Evolutionary conservation across 129 eudicot genomes (phyloP), one percentile per base, ranked within the genome.

Genomic region (Heracleum sosnowskyi): DNA sequence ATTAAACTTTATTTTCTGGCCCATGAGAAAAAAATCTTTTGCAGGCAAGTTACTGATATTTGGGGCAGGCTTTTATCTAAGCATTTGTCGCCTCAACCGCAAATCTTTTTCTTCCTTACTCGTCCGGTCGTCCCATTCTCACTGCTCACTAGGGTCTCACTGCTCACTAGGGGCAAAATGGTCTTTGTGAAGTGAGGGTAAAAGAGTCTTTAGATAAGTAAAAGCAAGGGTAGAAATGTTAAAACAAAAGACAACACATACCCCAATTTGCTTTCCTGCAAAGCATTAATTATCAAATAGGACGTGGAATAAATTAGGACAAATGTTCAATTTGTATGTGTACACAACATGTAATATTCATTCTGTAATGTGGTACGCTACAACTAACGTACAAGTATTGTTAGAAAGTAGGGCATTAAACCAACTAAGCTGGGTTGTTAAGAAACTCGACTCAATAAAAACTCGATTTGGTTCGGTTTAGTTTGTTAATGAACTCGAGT

Each of bases 1-100:
- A 57, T 24, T 64, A 31, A 4, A 64, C 71, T 28, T 64, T 64
- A 64, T 12, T 64, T 31, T 15, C 37, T n/a, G 37, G 18, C 44
- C 76, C 49, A 72, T 24, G 44, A 24, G 26, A 31, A 79, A 31
- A 31, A 84, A 80, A 78, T 77, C 55, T 68, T 47, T 29, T 73
- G 84, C 85, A 82, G 71, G 74, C 79, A 46, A 70, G 46, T 76
- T 37, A 31, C 75, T 79, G 51, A 40, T 72, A 29, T 72, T 39
- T 71, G 35, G 57, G 70, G 31, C 77, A 53, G 35, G 45, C 36
- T 49, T 75, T 36, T 51, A 31, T 44, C 70, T 3, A 13, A 63
- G 36, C 70, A 63, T 29, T 64, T 64, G 71, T 64, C 71, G 37
- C 39, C 39, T 64, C 71, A 64, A 64, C 36, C 37, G 36, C 66